A percentile compares a stretch with the other conserved stretches of the same genome.
Evolutionary conservation across 139 green algal genomes (phyloP).

Genomic region (Nannochloris sp.): DNA sequence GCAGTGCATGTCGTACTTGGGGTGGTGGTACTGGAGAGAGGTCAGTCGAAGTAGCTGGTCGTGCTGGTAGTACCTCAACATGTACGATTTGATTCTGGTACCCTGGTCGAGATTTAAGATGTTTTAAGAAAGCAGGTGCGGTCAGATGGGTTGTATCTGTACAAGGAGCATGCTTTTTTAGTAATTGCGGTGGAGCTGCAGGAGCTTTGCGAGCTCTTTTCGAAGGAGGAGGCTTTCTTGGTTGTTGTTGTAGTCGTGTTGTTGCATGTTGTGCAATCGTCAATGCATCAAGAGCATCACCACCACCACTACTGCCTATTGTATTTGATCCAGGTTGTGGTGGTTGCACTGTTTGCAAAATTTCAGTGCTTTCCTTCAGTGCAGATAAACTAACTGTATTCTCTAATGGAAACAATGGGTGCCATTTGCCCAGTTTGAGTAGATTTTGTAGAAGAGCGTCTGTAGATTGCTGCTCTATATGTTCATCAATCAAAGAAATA

Average conservation of each 20-base stretch:
- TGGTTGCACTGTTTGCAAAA: background rate
- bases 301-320: too few relatives aligned
- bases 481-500: background rate
- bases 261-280: background rate
- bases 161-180: conserved; percentile 39
- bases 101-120: conserved; percentile 50
- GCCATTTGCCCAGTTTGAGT: background rate
- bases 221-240: conserved; percentile 22
- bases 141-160: conserved; percentile 16
- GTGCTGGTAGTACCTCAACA: conserved; percentile 40
- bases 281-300: too few relatives aligned
- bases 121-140: conserved; percentile 37
- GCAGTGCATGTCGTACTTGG: conserved; percentile 36
- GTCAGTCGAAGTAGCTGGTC: conserved; percentile 23
- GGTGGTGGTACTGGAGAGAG: conserved; percentile 24
- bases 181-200: conserved; percentile 33
- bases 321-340: background rate
- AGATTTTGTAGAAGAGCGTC: background rate
- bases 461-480: background rate
- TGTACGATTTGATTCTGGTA: conserved; percentile 64
- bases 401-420: background rate
- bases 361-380: too few relatives aligned
- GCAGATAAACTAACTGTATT: too few relatives aligned
- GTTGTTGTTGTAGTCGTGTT: background rate
- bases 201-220: conserved; percentile 27